A percentile compares a stretch with the other conserved stretches of the same genome.
These are phyloP conservation scores for Tremella yokohamensis DNA, from an alignment of 768 basidiomycete genomes.

Conservation along the genomic window DNA sequence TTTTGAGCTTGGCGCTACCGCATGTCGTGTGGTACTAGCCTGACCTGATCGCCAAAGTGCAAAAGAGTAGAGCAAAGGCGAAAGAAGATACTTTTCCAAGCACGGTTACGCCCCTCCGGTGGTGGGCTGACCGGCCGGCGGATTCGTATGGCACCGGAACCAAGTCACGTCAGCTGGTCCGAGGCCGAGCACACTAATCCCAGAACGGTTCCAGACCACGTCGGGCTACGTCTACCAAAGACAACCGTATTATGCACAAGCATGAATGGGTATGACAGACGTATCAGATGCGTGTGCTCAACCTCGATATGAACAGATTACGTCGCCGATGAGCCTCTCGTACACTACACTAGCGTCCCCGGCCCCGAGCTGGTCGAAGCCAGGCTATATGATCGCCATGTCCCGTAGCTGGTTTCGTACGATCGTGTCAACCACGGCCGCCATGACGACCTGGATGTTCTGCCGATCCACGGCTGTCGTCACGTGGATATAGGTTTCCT, in stretches of 20 bases:
- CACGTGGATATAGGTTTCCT: constrained; percentile 71
- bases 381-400: constrained; percentile 35
- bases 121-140: no score
- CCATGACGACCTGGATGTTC: constrained; percentile 88
- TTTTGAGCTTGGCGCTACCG: no score
- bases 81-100: no score
- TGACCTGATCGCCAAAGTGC: no score
- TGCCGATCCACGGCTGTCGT: constrained; percentile 23
- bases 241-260: constrained; percentile 1
- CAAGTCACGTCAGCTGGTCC: no score
- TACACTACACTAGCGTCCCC: neutral
- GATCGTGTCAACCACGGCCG: constrained; percentile 57
- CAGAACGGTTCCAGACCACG: no score
- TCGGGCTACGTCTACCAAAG: neutral
- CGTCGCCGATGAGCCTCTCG: neutral
- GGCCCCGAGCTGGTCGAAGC: no score
- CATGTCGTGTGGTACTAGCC: no score
- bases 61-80: no score
- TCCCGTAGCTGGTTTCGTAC: constrained; percentile 25
- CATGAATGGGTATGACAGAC: neutral
- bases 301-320: neutral
- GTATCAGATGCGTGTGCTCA: neutral
- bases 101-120: no score
- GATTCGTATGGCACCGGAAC: no score
- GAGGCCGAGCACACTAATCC: no score